A percentile compares a stretch with the other conserved stretches of the same genome.
phyloP scores from a whole-genome alignment of 2,329 filamentous ascomycete species.

The Cercospora canescens region DNA sequence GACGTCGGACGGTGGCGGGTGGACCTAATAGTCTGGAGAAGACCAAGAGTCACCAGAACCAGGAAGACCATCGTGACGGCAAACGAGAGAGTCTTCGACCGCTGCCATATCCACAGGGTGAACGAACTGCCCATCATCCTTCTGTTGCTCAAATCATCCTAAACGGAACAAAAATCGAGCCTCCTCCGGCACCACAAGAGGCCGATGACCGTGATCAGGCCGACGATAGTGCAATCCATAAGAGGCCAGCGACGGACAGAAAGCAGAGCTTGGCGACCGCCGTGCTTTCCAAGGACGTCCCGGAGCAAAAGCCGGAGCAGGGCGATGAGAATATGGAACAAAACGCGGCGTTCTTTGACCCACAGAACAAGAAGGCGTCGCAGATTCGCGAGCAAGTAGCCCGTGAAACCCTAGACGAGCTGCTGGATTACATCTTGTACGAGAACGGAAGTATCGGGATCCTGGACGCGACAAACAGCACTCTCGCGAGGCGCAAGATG shows the following conservation, averaged over 20 bases:
- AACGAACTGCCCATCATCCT: conserved; percentile 21
- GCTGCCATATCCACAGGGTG: conserved; percentile 9
- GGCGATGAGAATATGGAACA: conserved; percentile 69
- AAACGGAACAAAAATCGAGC: conserved; percentile 51
- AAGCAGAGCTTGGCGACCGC: conserved; percentile 26
- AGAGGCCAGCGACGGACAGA: conserved; percentile 26
- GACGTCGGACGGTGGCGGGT: conserved; percentile 75
- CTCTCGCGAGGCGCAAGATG: conserved; percentile 76
- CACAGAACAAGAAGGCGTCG: conserved; percentile 77
- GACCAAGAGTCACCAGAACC: conserved; percentile 26
- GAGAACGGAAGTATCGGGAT: conserved; percentile 88
- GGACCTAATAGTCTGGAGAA: conserved; percentile 43
- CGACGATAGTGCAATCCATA: conserved; percentile 22
- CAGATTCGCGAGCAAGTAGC: conserved; percentile 88
- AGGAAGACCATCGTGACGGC: background rate
- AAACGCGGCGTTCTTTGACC: conserved; percentile 91
- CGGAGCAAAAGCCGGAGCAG: conserved; percentile 15
- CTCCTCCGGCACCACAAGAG: conserved; percentile 34
- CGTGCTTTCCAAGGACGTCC: conserved; percentile 20
- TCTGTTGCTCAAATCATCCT: conserved; percentile 59
- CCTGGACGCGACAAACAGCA: conserved; percentile 96
- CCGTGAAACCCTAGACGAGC: conserved; percentile 86
- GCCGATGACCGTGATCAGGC: conserved; percentile 8
- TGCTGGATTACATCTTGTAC: conserved; percentile 83
- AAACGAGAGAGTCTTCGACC: conserved; percentile 21